Percentiles rank a stretch among this genome's conserved stretches.
Conservation (phyloP, 148 eudicot species). For the Tetragonia tetragonoides region DNA sequence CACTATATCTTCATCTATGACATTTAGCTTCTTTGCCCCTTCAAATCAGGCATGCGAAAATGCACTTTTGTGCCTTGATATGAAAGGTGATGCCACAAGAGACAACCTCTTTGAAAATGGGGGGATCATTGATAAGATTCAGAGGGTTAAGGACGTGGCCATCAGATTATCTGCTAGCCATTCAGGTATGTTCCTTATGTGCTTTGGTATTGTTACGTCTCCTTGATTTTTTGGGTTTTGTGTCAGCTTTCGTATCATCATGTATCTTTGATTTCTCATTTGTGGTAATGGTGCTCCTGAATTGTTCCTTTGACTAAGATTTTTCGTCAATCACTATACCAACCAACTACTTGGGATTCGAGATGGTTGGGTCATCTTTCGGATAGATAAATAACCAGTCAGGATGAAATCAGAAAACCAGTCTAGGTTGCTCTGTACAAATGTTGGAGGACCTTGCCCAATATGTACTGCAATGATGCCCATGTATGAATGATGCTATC, state of each 20-base stretch:
- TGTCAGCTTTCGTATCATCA: neutral
- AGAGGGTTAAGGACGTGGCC: slow-evolving; percentile 53
- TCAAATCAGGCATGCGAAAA: slow-evolving; percentile 56
- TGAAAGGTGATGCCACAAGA: slow-evolving; percentile 14
- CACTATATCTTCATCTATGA: neutral
- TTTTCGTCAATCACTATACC: neutral
- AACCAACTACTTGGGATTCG: neutral
- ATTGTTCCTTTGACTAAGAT: neutral
- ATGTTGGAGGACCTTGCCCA: neutral
- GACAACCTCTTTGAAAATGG: slow-evolving; percentile 20
- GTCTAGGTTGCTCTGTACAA: neutral
- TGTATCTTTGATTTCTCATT: neutral
- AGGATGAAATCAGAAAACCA: neutral
- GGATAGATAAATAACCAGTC: neutral
- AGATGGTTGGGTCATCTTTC: neutral
- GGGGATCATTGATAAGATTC: slow-evolving; percentile 35
- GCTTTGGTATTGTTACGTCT: neutral
- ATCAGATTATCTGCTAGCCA: slow-evolving; percentile 39
- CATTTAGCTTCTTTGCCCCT: neutral
- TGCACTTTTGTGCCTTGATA: slow-evolving; percentile 42
- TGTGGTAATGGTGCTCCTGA: neutral
- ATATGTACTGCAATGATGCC: neutral
- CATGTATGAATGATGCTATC: neutral
- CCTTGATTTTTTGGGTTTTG: neutral
- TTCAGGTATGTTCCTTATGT: slow-evolving; percentile 38